phyloP scores from a whole-genome alignment of 1,284 basidiomycete species.

The Ustilago nuda region DNA sequence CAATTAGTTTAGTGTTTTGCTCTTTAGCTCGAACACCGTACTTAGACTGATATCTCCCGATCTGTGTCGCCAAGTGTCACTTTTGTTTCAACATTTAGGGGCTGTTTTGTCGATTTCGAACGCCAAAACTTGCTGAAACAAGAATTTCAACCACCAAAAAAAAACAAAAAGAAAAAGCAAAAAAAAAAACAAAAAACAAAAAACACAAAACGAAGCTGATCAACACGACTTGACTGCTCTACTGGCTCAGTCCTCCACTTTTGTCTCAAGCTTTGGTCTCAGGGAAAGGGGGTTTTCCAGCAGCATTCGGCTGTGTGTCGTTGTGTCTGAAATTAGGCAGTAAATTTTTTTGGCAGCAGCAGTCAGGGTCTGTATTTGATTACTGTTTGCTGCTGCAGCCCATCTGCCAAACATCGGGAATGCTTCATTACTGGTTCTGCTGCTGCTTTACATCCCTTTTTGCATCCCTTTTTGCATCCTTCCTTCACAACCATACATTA shows the following conservation, averaged over 20 bases:
- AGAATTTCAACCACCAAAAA: background rate
- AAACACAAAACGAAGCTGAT: background rate
- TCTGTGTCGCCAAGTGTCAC: too few relatives aligned
- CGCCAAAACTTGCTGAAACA: background rate
- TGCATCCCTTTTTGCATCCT: background rate
- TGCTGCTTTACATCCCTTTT: background rate
- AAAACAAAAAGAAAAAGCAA: background rate
- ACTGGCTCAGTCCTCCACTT: slow-evolving; percentile 2
- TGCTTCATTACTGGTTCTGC: slow-evolving; percentile 3
- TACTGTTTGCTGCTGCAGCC: slow-evolving; percentile 17
- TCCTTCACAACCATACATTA: background rate
- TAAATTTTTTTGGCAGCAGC: background rate
- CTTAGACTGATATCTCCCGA: too few relatives aligned
- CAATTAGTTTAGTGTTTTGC: too few relatives aligned
- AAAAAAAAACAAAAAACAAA: background rate
- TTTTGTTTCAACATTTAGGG: background rate
- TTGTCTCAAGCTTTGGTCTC: background rate
- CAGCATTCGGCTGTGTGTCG: background rate
- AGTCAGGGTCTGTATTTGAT: background rate
- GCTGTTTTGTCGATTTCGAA: slow-evolving; percentile 6
- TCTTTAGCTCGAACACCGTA: too few relatives aligned
- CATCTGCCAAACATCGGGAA: slow-evolving; percentile 24
- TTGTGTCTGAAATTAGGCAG: background rate
- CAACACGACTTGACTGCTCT: slow-evolving; percentile 5
- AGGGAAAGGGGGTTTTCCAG: background rate